These are phyloP conservation scores for Picea sitchensis DNA, from an alignment of 75 land plant genomes.

Conservation along the genomic window DNA sequence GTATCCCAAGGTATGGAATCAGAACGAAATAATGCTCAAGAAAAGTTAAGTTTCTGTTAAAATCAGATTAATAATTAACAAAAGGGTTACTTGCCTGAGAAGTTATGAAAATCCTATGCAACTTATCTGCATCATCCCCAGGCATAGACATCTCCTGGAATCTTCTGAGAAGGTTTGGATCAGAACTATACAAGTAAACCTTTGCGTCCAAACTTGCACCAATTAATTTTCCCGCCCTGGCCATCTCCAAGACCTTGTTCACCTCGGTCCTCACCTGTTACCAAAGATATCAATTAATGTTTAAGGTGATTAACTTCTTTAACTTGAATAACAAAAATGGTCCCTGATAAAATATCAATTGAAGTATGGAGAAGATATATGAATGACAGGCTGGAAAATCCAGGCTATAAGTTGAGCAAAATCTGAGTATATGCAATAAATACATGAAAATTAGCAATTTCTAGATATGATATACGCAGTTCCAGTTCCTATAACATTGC, in stretches of 20 bases:
- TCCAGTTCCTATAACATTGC: no score
- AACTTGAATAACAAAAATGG: no score
- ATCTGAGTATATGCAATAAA: no score
- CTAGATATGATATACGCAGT: no score
- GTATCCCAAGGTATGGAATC: not conserved
- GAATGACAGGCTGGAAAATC: no score
- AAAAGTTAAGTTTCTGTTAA: no score
- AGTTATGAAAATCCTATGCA: constrained; percentile 80
- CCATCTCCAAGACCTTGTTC: constrained; percentile 81
- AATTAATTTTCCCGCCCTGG: constrained; percentile 75
- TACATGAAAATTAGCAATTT: no score
- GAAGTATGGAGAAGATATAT: no score
- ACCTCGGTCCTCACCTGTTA: constrained; percentile 65
- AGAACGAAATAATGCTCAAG: not conserved
- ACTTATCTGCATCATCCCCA: constrained; percentile 64
- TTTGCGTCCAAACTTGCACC: constrained; percentile 98
- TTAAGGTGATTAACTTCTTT: no score
- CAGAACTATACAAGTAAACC: constrained; percentile 57
- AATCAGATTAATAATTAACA: no score
- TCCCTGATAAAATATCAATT: no score
- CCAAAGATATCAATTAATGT: not conserved
- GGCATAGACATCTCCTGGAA: constrained; percentile 46
- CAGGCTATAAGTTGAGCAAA: no score
- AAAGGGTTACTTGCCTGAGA: constrained; percentile 23
- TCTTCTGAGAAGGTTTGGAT: constrained; percentile 25